Evolutionary conservation across 208 protist genomes (phyloP), one percentile per base, ranked within the genome.

Genomic region (Trypanosoma lewisi): DNA sequence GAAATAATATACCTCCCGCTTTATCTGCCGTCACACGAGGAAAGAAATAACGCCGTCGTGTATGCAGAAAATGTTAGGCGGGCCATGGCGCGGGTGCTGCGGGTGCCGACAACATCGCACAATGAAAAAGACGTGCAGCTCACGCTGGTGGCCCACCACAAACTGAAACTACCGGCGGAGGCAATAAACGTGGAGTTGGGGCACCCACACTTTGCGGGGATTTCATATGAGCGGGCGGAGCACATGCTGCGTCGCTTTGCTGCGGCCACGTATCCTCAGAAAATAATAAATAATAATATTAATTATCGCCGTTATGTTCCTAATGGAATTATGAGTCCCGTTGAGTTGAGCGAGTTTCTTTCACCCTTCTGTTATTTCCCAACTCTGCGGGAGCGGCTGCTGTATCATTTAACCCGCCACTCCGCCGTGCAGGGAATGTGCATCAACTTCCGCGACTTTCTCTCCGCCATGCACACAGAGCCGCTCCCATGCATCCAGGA

Each of bases 1-100:
- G 57, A 70, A 33, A 31, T 83, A n/a, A 70, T 31, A 8, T 78
- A 74, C 25, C 67, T 83, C n/a, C 75, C 73, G 19, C 37, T 79
- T 1, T 72, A 63, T 53, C 2, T 51, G 30, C 76, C 77, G 17
- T 67, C 62, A 19, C 4, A 71, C 0, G 60, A 49, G 16, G 77
- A 83, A 41, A 68, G 39, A 31, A 2, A 64, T n/a, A 36, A 83
- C 31, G 57, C 77, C n/a, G 30, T 28, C 0, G 19, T 73, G 4
- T 82, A 71, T 48, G 73, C 76, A 34, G 45, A 68, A 23, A 68
- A 65, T 42, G 73, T 80, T 5, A 17, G 67, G 17, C 31, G 31
- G 42, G 19, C 57, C 14, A 78, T 82, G 54, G 63, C 71, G 6
- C 30, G 27, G 4, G 51, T 25, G 21, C 16, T 77, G 31, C 2